Evolutionary conservation across 1,139 yeast genomes (phyloP).

Genomic region (Lodderomyces theae): DNA sequence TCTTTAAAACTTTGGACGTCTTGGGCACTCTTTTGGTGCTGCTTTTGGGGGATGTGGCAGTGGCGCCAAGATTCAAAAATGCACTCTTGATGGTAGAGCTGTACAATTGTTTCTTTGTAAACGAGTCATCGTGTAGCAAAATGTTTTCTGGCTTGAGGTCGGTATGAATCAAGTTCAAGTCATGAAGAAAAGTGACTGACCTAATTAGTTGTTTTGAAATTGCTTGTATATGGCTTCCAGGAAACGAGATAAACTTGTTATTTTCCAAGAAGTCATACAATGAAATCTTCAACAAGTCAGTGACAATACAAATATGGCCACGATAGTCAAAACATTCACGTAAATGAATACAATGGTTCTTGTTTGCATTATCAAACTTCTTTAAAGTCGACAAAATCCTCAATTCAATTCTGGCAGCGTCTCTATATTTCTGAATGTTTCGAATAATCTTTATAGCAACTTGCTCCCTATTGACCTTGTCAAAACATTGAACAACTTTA

Average conservation of each 20-base stretch:
- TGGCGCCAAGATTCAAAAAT: slow-evolving; percentile 23
- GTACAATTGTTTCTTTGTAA: slow-evolving; percentile 29
- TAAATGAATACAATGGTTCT: slow-evolving; percentile 70
- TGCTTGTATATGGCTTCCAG: slow-evolving; percentile 85
- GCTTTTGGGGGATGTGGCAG: slow-evolving; percentile 4
- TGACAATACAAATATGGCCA: slow-evolving; percentile 91
- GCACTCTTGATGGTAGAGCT: slow-evolving; percentile 36
- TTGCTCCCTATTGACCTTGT: slow-evolving; percentile 52
- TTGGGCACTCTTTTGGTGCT: slow-evolving; percentile 30
- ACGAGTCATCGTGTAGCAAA: slow-evolving; percentile 62
- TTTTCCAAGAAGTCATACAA: slow-evolving; percentile 84
- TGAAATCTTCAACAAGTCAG: slow-evolving; percentile 81
- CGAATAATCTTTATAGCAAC: slow-evolving; percentile 92
- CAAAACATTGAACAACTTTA: slow-evolving; percentile 78
- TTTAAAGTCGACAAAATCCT: slow-evolving; percentile 75
- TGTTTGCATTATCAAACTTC: slow-evolving; percentile 69
- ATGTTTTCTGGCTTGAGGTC: slow-evolving; percentile 96
- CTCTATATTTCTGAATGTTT: slow-evolving; percentile 74
- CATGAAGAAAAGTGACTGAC: slow-evolving; percentile 87
- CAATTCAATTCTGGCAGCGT: slow-evolving; percentile 83
- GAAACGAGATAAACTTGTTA: slow-evolving; percentile 70
- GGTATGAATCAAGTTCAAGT: slow-evolving; percentile 85
- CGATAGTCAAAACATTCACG: slow-evolving; percentile 90
- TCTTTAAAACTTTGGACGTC: slow-evolving; percentile 54
- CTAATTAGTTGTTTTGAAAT: slow-evolving; percentile 82